Percentiles rank a stretch among this genome's conserved stretches.
Conservation (phyloP, 495 filamentous ascomycete genomes). For the Parathielavia hyrcaniae region DNA sequence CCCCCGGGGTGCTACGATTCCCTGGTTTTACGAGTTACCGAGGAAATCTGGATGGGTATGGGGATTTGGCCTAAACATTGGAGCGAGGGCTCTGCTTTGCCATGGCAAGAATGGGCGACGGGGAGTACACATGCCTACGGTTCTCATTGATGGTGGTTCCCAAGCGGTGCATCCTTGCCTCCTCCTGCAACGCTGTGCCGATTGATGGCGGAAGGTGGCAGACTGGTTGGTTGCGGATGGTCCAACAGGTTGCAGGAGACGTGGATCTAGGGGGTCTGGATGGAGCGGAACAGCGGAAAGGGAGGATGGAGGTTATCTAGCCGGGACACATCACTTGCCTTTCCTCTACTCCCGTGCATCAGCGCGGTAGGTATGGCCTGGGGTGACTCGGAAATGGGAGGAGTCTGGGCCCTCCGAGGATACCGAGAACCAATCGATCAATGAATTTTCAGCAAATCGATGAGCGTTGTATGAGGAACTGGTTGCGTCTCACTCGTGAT, state of each 20-base stretch:
- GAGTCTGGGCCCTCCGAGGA: background rate
- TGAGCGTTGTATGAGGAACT: background rate
- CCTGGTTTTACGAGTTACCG: background rate
- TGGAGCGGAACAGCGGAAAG: background rate
- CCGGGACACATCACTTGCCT: background rate
- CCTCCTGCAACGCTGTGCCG: background rate
- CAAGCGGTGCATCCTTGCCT: background rate
- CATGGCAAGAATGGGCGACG: background rate
- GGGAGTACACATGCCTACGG: background rate
- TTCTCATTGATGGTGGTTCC: background rate
- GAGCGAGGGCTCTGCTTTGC: slow-evolving; percentile 4
- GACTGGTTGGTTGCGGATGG: background rate
- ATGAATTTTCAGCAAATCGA: background rate
- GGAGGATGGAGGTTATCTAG: background rate
- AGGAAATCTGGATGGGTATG: slow-evolving; percentile 10
- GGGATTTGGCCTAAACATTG: slow-evolving; percentile 6
- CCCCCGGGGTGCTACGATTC: background rate
- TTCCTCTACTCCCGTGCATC: background rate
- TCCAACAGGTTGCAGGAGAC: background rate
- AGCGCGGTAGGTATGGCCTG: background rate
- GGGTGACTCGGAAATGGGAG: background rate
- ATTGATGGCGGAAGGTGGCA: background rate
- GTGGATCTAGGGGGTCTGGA: background rate
- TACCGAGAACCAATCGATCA: background rate
- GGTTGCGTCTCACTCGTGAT: background rate